A percentile compares a stretch with the other conserved stretches of the same genome.
These are phyloP conservation scores for Quercus gilva DNA, from an alignment of 306 rosid species.

Conservation along the genomic window DNA sequence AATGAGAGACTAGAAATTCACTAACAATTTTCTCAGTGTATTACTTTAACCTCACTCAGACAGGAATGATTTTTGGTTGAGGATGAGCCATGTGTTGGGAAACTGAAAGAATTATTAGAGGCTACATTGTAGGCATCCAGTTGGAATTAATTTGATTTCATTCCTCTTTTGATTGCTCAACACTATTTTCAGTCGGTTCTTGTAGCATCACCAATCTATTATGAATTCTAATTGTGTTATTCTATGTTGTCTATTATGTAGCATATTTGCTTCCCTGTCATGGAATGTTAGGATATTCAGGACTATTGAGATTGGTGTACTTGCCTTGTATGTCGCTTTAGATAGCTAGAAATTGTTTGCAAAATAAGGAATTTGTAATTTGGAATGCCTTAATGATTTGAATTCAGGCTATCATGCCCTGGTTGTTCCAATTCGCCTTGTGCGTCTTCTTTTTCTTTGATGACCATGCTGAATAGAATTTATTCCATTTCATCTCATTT, in stretches of 20 bases:
- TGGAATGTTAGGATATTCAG: background rate
- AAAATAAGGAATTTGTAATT: background rate
- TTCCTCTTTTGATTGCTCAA: slow-evolving; percentile 24
- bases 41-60: slow-evolving; percentile 19
- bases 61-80: slow-evolving; percentile 12
- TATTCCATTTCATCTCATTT: too few relatives aligned
- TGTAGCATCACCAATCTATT: slow-evolving; percentile 29
- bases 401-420: too few relatives aligned
- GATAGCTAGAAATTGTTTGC: background rate
- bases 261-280: slow-evolving; percentile 32
- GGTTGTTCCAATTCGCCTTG: too few relatives aligned
- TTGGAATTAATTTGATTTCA: slow-evolving; percentile 35
- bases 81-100: background rate
- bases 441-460: too few relatives aligned
- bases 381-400: background rate
- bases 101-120: slow-evolving; percentile 12
- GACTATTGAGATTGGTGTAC: slow-evolving; percentile 9
- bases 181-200: slow-evolving; percentile 27
- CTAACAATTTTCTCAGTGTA: background rate
- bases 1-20: slow-evolving; percentile 38
- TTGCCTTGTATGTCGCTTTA: background rate
- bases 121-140: slow-evolving; percentile 26
- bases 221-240: slow-evolving; percentile 14
- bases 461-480: too few relatives aligned
- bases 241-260: slow-evolving; percentile 30